These are phyloP conservation scores for Rhododendron williamsianum DNA, from an alignment of 148 eudicot species.

Conservation along the genomic window DNA sequence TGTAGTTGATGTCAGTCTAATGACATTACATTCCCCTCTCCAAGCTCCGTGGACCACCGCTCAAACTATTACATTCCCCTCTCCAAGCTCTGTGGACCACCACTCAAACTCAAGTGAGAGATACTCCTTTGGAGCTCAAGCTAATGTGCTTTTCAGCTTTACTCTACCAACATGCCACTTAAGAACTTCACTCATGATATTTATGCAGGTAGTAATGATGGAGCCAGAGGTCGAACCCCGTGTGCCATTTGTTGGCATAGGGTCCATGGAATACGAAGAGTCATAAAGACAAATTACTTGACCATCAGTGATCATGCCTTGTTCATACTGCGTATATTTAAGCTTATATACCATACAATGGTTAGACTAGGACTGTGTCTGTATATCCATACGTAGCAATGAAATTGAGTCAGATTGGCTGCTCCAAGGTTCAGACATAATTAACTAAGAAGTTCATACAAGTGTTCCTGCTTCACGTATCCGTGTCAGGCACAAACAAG, in stretches of 20 bases:
- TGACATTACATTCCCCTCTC: background rate
- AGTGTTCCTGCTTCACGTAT: background rate
- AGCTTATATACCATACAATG: background rate
- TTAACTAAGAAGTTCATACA: background rate
- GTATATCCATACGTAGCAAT: background rate
- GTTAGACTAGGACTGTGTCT: background rate
- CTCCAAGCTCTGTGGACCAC: conserved; percentile 6
- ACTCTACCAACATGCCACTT: background rate
- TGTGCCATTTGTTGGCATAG: background rate
- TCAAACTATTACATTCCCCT: background rate
- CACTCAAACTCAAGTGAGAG: background rate
- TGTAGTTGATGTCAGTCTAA: conserved; percentile 9
- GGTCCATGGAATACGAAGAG: background rate
- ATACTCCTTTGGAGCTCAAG: background rate
- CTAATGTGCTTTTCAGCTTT: background rate
- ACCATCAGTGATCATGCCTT: background rate
- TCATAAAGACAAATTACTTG: background rate
- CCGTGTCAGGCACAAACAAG: background rate
- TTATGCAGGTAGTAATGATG: background rate
- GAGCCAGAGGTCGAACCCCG: background rate
- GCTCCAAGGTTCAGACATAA: background rate
- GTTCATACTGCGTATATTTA: conserved; percentile 11
- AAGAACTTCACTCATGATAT: background rate
- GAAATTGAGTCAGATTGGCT: background rate
- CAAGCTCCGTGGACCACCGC: background rate